A percentile compares a stretch with the other conserved stretches of the same genome.
phyloP scores from a whole-genome alignment of 2,329 filamentous ascomycete species.

The Camillea tinctor region DNA sequence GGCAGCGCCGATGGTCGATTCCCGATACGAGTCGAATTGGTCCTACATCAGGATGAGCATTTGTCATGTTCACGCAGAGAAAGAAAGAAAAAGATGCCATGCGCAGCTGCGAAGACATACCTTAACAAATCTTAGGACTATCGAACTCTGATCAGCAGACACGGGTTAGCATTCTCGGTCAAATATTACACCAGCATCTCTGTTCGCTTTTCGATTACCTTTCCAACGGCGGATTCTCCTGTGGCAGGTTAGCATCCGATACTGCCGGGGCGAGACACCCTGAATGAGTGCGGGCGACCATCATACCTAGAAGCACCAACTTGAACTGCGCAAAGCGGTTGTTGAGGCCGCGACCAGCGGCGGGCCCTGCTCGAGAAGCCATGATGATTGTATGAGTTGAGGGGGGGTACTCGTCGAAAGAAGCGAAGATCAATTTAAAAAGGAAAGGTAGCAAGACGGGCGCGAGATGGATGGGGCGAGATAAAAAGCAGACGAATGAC shows the following conservation, averaged over 20 bases:
- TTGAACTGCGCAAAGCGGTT: slow-evolving; percentile 98
- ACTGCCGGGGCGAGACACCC: neutral
- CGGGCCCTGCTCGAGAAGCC: slow-evolving; percentile 75
- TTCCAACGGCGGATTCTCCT: slow-evolving; percentile 99
- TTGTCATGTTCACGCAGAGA: slow-evolving; percentile 24
- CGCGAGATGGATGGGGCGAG: slow-evolving; percentile 3
- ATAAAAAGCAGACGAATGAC: slow-evolving; percentile 2
- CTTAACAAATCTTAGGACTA: slow-evolving; percentile 98
- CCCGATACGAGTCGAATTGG: slow-evolving; percentile 96
- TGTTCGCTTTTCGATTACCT: slow-evolving; percentile 56
- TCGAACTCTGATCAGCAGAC: slow-evolving; percentile 69
- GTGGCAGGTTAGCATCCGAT: slow-evolving; percentile 38
- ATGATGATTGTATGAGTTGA: slow-evolving; percentile 50
- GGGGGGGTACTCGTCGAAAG: neutral
- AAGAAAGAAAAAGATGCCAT: neutral
- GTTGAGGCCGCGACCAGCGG: slow-evolving; percentile 63
- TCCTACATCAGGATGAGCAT: slow-evolving; percentile 56
- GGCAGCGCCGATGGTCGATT: slow-evolving; percentile 96
- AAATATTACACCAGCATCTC: slow-evolving; percentile 15
- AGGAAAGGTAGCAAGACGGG: slow-evolving; percentile 1
- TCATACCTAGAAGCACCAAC: slow-evolving; percentile 88
- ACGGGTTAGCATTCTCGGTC: slow-evolving; percentile 9
- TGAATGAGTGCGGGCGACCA: neutral
- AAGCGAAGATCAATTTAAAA: slow-evolving; percentile 12
- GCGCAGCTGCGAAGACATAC: slow-evolving; percentile 48